These are phyloP conservation scores for Pontederia crassipes DNA, from an alignment of 176 grass and related monocot genomes.

Conservation along the genomic window DNA sequence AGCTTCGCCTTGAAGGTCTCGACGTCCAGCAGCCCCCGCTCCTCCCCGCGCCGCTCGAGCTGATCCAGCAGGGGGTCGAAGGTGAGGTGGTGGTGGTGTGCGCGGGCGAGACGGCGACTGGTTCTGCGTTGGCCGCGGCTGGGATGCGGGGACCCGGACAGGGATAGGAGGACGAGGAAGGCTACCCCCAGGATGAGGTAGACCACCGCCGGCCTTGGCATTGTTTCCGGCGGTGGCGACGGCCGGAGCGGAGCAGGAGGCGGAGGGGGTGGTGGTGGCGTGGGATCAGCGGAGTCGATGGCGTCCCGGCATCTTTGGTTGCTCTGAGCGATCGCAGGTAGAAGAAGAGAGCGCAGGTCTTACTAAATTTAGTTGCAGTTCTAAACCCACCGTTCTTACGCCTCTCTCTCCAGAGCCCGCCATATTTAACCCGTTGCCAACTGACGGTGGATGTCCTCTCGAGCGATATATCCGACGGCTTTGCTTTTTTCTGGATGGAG, in stretches of 20 bases:
- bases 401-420: no score
- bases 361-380: no score
- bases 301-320: not conserved
- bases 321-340: no score
- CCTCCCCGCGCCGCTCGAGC: conserved; percentile 19
- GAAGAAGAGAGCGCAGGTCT: no score
- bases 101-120: not conserved
- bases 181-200: conserved; percentile 12
- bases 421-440: no score
- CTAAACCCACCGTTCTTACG: no score
- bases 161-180: conserved; percentile 22
- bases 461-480: no score
- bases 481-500: no score
- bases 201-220: conserved; percentile 11
- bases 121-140: not conserved
- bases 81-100: not conserved
- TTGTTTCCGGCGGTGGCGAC: not conserved
- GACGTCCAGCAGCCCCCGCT: conserved; percentile 17
- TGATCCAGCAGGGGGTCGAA: conserved; percentile 21
- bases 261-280: not conserved
- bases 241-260: not conserved
- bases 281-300: no score
- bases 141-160: not conserved
- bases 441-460: no score
- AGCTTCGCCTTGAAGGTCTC: conserved; percentile 14